Percentiles rank a stretch among this genome's conserved stretches.
phyloP scores from a whole-genome alignment of 2,329 filamentous ascomycete species.

The Venturia oleaginea region DNA sequence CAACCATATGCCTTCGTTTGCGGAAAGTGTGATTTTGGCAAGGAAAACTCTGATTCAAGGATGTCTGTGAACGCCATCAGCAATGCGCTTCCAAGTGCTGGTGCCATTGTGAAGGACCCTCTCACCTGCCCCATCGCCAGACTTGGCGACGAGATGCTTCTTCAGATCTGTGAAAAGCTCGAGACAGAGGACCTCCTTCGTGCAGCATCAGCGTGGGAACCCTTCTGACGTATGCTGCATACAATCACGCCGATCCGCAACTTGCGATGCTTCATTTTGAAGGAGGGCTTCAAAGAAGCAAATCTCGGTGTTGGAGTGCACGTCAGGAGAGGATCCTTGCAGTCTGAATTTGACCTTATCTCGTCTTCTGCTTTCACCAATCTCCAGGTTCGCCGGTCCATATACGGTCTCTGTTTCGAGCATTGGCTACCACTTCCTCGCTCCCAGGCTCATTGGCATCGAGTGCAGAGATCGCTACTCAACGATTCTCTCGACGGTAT shows the following conservation, averaged over 20 bases:
- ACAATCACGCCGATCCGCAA: constrained; percentile 35
- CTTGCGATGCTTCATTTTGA: constrained; percentile 40
- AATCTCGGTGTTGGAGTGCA: constrained; percentile 38
- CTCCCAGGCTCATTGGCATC: constrained; percentile 36
- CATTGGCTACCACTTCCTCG: constrained; percentile 42
- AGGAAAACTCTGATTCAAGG: background rate
- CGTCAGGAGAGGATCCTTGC: constrained; percentile 23
- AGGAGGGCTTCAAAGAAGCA: constrained; percentile 30
- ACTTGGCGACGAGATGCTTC: background rate
- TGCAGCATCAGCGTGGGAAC: constrained; percentile 30
- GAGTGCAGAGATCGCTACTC: constrained; percentile 24
- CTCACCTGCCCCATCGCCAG: background rate
- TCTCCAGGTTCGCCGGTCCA: constrained; percentile 30
- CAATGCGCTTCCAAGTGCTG: background rate
- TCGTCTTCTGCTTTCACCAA: constrained; percentile 33
- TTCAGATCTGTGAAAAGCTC: constrained; percentile 17
- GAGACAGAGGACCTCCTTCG: constrained; percentile 27
- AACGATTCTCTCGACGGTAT: constrained; percentile 23
- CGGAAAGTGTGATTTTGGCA: background rate
- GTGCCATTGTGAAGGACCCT: background rate
- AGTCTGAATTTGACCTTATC: constrained; percentile 43
- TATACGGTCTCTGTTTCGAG: constrained; percentile 34
- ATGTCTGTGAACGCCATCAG: background rate
- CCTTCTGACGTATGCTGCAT: constrained; percentile 27
- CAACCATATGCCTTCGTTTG: constrained; percentile 20